phyloP scores from a whole-genome alignment of 2,329 filamentous ascomycete genomes.

The Fusarium neocosmosporiellum region DNA sequence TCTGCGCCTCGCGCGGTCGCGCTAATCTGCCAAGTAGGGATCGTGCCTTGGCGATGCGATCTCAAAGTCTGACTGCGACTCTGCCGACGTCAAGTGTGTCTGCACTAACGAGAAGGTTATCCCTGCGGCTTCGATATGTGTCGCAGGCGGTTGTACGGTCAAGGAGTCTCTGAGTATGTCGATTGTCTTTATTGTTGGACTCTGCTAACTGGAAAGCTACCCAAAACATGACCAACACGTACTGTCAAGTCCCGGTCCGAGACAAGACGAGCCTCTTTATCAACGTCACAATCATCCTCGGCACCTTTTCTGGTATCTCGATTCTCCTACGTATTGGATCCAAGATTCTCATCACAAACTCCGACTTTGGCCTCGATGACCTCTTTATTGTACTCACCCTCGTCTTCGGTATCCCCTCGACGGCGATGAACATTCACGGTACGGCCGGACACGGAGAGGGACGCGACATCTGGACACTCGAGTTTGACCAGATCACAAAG shows the following conservation, averaged over 20 bases:
- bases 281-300: conserved; percentile 30
- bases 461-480: conserved; percentile 31
- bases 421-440: conserved; percentile 29
- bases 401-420: conserved; percentile 19
- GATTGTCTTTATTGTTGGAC: background rate
- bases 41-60: conserved; percentile 30
- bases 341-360: conserved; percentile 24
- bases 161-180: conserved; percentile 32
- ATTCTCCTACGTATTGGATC: conserved; percentile 32
- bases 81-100: conserved; percentile 37
- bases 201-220: conserved; percentile 16
- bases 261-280: conserved; percentile 24
- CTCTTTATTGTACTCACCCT: conserved; percentile 27
- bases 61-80: conserved; percentile 25
- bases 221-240: conserved; percentile 25
- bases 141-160: conserved; percentile 30
- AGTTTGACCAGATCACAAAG: conserved; percentile 19
- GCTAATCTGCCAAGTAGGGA: conserved; percentile 25
- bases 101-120: conserved; percentile 11
- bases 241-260: conserved; percentile 22
- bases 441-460: conserved; percentile 28
- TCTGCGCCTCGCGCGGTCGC: background rate
- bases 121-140: conserved; percentile 29
- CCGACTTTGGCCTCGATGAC: conserved; percentile 34
- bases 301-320: conserved; percentile 25